Conservation (phyloP, 371 early-diverging fungal genomes). For the Nematocida sp. region DNA sequence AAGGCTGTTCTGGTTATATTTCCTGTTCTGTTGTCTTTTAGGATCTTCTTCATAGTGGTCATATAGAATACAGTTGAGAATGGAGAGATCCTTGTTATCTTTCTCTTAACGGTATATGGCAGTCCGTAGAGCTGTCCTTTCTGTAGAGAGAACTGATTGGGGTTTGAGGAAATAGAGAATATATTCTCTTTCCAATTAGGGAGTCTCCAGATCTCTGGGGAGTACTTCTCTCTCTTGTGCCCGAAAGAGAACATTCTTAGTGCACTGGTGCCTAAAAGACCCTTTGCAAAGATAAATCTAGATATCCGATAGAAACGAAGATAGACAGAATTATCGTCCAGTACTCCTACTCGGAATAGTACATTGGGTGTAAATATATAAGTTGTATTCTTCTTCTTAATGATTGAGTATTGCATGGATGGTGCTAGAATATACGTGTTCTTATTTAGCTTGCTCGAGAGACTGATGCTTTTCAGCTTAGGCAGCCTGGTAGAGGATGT, state of each 20-base stretch:
- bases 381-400: too few species aligned
- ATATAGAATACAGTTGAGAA: not conserved
- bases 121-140: slow-evolving; percentile 1
- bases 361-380: too few species aligned
- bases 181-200: not conserved
- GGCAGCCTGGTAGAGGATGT: not conserved
- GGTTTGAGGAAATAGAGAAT: not conserved
- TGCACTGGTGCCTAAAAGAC: not conserved
- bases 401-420: too few species aligned
- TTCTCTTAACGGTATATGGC: not conserved
- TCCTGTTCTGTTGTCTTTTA: not conserved
- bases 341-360: too few species aligned
- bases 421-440: too few species aligned
- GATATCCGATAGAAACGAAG: too few species aligned
- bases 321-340: too few species aligned
- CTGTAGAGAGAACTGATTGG: not conserved
- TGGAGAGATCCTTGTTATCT: not conserved
- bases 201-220: not conserved
- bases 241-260: not conserved
- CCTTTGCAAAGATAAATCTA: too few species aligned
- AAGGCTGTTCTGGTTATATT: not conserved
- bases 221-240: not conserved
- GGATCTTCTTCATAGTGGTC: not conserved
- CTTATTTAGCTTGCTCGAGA: too few species aligned
- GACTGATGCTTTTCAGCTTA: too few species aligned